phyloP scores from a whole-genome alignment of 2,329 filamentous ascomycete species.

The Chrysoporthe deuterocubensis region DNA sequence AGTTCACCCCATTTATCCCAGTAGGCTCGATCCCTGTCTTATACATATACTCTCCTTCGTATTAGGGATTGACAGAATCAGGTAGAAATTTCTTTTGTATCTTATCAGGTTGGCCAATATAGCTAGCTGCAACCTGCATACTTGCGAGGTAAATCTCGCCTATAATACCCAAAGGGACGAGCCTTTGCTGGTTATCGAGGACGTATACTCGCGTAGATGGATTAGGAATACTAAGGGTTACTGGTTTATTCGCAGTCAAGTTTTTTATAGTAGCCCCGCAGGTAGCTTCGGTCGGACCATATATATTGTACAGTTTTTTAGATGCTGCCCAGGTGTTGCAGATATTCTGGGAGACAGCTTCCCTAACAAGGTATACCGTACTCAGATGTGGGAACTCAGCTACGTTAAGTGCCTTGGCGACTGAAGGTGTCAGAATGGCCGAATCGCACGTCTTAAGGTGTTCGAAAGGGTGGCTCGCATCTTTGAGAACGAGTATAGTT shows the following conservation, averaged over 20 bases:
- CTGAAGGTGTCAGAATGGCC: not conserved
- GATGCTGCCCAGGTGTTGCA: not conserved
- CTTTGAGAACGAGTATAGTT: conserved; percentile 41
- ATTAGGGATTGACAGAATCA: no score
- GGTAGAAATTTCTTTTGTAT: no score
- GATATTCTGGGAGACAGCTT: not conserved
- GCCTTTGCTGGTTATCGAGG: not conserved
- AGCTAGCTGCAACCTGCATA: not conserved
- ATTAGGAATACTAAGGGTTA: not conserved
- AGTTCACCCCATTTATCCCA: no score
- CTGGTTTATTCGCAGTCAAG: not conserved
- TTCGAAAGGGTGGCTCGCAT: not conserved
- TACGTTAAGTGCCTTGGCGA: not conserved
- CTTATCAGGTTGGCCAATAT: no score
- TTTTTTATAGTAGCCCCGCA: not conserved
- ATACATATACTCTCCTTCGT: no score
- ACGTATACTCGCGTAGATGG: not conserved
- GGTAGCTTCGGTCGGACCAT: not conserved
- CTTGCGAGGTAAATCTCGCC: not conserved
- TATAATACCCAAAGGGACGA: not conserved
- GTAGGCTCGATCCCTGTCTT: no score
- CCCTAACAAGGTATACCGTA: not conserved
- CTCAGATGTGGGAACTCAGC: not conserved
- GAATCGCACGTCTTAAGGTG: not conserved
- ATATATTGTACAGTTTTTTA: not conserved